phyloP scores from a whole-genome alignment of 108 stramenopile genomes.

The Seminavis robusta region DNA sequence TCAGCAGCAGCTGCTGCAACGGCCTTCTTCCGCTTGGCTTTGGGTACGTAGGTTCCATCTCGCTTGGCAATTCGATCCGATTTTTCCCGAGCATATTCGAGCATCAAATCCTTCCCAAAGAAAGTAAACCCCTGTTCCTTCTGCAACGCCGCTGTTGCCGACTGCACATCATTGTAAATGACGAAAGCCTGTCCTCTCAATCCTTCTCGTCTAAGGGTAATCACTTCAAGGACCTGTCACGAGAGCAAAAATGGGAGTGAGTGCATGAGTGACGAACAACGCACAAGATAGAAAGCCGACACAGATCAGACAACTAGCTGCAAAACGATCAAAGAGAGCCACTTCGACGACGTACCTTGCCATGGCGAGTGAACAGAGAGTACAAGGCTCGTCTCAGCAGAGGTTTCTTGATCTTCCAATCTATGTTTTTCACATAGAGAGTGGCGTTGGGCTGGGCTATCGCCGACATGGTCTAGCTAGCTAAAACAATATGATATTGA shows the following conservation, averaged over 20 bases:
- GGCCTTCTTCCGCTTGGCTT: constrained; percentile 50
- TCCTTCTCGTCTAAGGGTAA: constrained; percentile 69
- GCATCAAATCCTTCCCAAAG: constrained; percentile 83
- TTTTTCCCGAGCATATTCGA: constrained; percentile 86
- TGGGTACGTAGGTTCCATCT: constrained; percentile 82
- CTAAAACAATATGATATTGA: too few relatives aligned
- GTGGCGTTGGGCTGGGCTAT: constrained; percentile 73
- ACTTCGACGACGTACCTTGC: constrained; percentile 53
- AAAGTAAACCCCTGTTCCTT: constrained; percentile 90
- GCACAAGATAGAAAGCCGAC: constrained; percentile 8
- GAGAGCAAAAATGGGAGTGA: neutral
- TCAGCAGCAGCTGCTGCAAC: constrained; percentile 13
- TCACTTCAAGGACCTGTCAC: constrained; percentile 65
- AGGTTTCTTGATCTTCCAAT: constrained; percentile 96
- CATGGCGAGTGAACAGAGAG: constrained; percentile 91
- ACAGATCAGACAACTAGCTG: neutral
- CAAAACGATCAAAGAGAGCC: neutral
- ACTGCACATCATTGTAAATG: constrained; percentile 82
- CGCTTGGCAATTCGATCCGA: constrained; percentile 85
- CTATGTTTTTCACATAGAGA: constrained; percentile 93
- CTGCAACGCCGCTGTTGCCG: constrained; percentile 87
- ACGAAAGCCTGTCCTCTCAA: constrained; percentile 94
- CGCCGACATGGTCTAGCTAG: neutral
- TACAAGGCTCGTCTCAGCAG: constrained; percentile 88
- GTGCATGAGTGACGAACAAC: constrained; percentile 18